Base-by-base conservation (phyloP, 2,329 filamentous ascomycete genomes). In the Aspergillus unguis region DNA sequence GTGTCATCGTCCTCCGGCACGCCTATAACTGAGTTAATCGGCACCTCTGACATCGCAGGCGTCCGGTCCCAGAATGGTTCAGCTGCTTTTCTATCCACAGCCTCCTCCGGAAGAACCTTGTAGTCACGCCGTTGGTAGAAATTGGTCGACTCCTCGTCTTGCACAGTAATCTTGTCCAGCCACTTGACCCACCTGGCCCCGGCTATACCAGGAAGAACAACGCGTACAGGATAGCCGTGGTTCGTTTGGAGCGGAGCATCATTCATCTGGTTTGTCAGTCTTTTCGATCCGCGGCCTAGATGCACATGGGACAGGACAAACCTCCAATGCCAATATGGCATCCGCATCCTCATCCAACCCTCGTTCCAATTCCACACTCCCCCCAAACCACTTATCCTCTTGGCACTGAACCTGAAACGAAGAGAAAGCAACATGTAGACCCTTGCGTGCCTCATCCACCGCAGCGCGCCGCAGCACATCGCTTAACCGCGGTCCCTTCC, bases 61-160 rank as follows among this genome's bases (percentile, higher is more conserved):
- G 76, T 73, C 11, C 65, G 70, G 25, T 69, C 63, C 81, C 81
- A 85, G 63, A 75, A 83, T 40, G 72, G 66, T 56, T 78, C 74
- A 3, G 81, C 81, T 11, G 75, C 72, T 45, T 78, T 73, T 45
- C 68, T 71, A 47, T 74, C 75, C 8, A 72, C 69, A 0, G 75
- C 79, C 33, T 81, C 73, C 0, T 77, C 77, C 1, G 81, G 81
- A 5, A 85, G 68, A 29, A 82, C 72, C 63, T 84, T 84, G 70
- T 85, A 85, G 65, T 84, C 82, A 44, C 71, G 74, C 52, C 79
- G 77, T 66, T 83, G 80, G 61, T 84, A 85, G 63, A 78, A 76
- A 58, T 81, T 83, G 4, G 68, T 65, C 25, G 75, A 80, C 58
- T 84, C 80, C 44, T 69, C 56, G 45, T 70, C 65, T 55, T 80